Conservation (phyloP, 2,329 filamentous ascomycete species). For the Talaromyces sp. region DNA sequence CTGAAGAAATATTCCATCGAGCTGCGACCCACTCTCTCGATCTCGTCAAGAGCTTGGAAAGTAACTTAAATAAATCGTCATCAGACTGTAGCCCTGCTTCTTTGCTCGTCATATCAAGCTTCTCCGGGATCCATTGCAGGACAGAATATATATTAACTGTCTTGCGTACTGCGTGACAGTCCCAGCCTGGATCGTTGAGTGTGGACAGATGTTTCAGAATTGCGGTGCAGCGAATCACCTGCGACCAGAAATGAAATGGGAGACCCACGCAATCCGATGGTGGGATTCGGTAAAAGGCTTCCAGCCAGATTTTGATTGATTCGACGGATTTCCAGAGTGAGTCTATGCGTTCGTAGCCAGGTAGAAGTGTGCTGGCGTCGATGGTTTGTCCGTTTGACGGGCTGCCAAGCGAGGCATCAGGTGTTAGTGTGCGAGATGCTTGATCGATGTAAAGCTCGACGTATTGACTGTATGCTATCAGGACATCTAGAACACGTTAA, state of each 20-base stretch:
- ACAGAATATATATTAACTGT: slow-evolving; percentile 30
- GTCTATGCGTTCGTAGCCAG: slow-evolving; percentile 32
- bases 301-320: slow-evolving; percentile 34
- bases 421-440: slow-evolving; percentile 27
- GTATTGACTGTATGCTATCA: slow-evolving; percentile 29
- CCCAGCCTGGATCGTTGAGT: slow-evolving; percentile 39
- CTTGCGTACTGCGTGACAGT: slow-evolving; percentile 34
- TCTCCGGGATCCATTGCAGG: slow-evolving; percentile 32
- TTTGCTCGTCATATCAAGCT: slow-evolving; percentile 26
- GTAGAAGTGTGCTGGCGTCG: slow-evolving; percentile 14
- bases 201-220: slow-evolving; percentile 38
- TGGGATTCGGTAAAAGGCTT: slow-evolving; percentile 30
- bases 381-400: slow-evolving; percentile 10
- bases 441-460: slow-evolving; percentile 30
- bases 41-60: slow-evolving; percentile 27
- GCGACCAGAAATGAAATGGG: slow-evolving; percentile 39
- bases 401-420: slow-evolving; percentile 17
- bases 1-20: slow-evolving; percentile 20
- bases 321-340: slow-evolving; percentile 36
- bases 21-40: slow-evolving; percentile 25
- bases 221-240: slow-evolving; percentile 35
- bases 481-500: slow-evolving; percentile 23
- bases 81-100: slow-evolving; percentile 30
- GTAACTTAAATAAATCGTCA: slow-evolving; percentile 27
- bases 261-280: slow-evolving; percentile 28